Conservation (phyloP, 768 basidiomycete species). For the Tulasnella sp. region DNA sequence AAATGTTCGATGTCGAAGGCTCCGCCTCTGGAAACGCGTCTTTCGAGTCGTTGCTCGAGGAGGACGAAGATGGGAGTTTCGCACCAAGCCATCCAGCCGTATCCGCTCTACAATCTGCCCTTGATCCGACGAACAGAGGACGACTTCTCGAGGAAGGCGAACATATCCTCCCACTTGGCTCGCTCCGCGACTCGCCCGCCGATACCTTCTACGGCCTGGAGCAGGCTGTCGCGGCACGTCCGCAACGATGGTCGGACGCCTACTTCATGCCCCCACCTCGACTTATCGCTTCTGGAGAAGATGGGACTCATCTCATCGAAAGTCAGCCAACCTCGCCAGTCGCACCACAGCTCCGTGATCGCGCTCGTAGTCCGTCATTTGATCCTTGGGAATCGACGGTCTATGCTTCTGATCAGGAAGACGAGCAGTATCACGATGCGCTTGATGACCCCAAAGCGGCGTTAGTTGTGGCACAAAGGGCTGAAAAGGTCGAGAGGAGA, state of each 20-base stretch:
- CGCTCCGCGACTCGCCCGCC: conserved; percentile 17
- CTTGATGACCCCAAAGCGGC: conserved; percentile 18
- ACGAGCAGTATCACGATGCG: background rate
- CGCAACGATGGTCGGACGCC: conserved; percentile 16
- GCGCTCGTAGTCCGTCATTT: background rate
- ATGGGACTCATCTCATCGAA: background rate
- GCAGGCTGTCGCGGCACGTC: conserved; percentile 17
- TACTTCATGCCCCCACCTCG: background rate
- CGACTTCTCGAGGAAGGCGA: conserved; percentile 18
- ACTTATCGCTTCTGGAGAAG: background rate
- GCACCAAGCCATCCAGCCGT: conserved; percentile 25
- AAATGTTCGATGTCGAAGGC: conserved; percentile 7
- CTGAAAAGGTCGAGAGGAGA: conserved; percentile 39
- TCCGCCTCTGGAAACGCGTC: background rate
- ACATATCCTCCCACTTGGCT: conserved; percentile 20
- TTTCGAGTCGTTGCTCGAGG: background rate
- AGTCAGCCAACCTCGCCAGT: background rate
- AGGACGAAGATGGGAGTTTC: background rate
- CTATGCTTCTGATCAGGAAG: conserved; percentile 13
- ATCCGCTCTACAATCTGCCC: conserved; percentile 29
- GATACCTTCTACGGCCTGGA: conserved; percentile 18
- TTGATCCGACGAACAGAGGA: conserved; percentile 17
- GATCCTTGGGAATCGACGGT: conserved; percentile 18
- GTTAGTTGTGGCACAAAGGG: conserved; percentile 47
- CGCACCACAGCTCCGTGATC: background rate